These are phyloP conservation scores for Pisolithus thermaeus DNA, from an alignment of 1,284 basidiomycete species.

Conservation along the genomic window DNA sequence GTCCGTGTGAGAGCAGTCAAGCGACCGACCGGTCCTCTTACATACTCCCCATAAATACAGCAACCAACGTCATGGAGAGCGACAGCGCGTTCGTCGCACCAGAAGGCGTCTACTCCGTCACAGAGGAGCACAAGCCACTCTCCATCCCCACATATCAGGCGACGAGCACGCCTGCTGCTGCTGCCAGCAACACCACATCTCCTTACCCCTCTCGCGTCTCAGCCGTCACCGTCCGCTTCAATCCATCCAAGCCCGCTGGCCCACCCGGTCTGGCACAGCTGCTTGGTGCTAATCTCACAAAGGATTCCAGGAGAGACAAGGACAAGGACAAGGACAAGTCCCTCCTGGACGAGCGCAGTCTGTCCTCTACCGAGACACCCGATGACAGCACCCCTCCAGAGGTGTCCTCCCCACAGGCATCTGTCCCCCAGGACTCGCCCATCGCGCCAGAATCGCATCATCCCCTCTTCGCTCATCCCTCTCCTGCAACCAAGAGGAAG, in stretches of 20 bases:
- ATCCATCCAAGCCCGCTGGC: constrained; percentile 45
- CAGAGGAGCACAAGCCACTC: constrained; percentile 75
- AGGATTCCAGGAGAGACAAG: constrained; percentile 29
- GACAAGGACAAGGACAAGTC: constrained; percentile 36
- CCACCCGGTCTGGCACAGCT: constrained; percentile 60
- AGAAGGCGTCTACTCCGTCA: constrained; percentile 80
- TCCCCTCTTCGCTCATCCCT: constrained; percentile 41
- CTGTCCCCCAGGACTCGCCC: constrained; percentile 27
- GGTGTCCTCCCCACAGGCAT: constrained; percentile 23
- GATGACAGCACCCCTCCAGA: constrained; percentile 50
- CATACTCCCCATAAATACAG: neutral
- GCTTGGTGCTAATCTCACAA: constrained; percentile 46
- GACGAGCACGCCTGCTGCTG: constrained; percentile 42
- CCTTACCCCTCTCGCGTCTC: constrained; percentile 53
- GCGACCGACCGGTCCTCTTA: too few relatives aligned
- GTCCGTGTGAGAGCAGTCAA: neutral
- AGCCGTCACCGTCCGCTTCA: constrained; percentile 58
- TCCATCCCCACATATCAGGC: constrained; percentile 41
- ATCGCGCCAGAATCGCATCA: constrained; percentile 32
- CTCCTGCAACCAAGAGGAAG: constrained; percentile 55
- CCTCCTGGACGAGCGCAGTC: constrained; percentile 53
- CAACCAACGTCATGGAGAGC: constrained; percentile 54
- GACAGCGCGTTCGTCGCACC: constrained; percentile 79
- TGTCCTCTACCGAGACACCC: constrained; percentile 71
- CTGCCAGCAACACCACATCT: too few relatives aligned